phyloP scores from a whole-genome alignment of 768 basidiomycete genomes.

The Termitomyces sp. region DNA sequence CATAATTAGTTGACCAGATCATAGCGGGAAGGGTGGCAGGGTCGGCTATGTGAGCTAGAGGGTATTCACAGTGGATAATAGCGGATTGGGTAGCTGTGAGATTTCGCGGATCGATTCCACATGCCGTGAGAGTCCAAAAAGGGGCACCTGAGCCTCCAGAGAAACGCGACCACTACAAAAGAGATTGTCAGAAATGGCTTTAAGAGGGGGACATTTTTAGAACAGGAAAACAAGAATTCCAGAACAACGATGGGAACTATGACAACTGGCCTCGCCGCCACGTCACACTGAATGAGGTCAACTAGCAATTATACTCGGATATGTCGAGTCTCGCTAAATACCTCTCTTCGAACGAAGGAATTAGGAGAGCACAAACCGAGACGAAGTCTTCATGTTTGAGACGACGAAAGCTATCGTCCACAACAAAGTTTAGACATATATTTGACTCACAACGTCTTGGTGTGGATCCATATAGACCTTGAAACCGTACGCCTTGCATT shows the following conservation, averaged over 20 bases:
- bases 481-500: conserved; percentile 91
- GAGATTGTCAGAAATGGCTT: neutral
- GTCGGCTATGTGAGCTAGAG: conserved; percentile 49
- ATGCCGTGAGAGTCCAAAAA: conserved; percentile 87
- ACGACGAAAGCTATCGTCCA: neutral
- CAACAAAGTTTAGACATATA: neutral
- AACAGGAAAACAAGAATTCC: neutral
- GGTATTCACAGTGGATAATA: conserved; percentile 87
- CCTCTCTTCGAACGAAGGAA: neutral
- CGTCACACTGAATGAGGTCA: neutral
- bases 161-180: conserved; percentile 84
- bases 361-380: neutral
- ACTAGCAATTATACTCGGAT: too few relatives aligned
- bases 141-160: conserved; percentile 93
- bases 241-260: neutral
- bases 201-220: neutral
- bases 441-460: conserved; percentile 78
- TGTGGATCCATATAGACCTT: conserved; percentile 92
- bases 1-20: conserved; percentile 97
- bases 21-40: conserved; percentile 82
- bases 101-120: conserved; percentile 82
- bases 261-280: neutral
- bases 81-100: conserved; percentile 84
- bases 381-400: neutral
- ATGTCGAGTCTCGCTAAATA: neutral